Evolutionary conservation across 805 yeast species (phyloP), one percentile per base, ranked within the genome.

Genomic region (Candida verbasci): DNA sequence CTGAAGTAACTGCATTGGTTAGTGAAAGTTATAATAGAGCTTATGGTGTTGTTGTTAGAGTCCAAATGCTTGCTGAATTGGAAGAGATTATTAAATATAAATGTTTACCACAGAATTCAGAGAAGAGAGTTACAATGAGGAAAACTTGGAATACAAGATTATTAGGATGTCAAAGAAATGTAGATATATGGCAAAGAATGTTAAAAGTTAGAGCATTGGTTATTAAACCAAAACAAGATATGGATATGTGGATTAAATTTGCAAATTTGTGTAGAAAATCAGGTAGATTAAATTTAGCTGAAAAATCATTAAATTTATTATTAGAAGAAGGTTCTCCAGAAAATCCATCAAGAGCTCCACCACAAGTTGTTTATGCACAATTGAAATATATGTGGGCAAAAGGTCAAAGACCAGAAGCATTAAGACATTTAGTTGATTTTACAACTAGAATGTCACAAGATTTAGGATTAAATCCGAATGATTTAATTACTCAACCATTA

Each of bases 121-220:
- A 83, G 31, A 83, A 82, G 49, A 76, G 93, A 46, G 74, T 70
- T 6, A 77, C 79, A 11, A 82, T 93, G 74, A 73, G 95, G 47
- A 79, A 82, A 48, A 91, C 97, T 0, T 94, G 98, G 98, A 87
- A 86, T 53, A 85, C 86, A 35, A 75, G 99, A 50, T 66, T 93
- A 34, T 65, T 86, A 42, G 97, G 97, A 1, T 88, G 97, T 53
- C 98, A 93, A 62, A 74, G 93, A 48, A 93, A 93, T 62, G 97
- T 93, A 35, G 99, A 93, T 62, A 88, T 89, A n/a, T 93, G 99
- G 98, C 97, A 91, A 57, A 72, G 97, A 52, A 82, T 93, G 78
- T 71, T 93, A 42, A 86, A 89, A 55, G 96, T 91, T 2, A 73
- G 98, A 39, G 91, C 97, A 0, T 69, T 93, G 31, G 97, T 93